A percentile compares a stretch with the other conserved stretches of the same genome.
Conservation (phyloP, 306 rosid genomes). For the Adenanthera pavonina region DNA sequence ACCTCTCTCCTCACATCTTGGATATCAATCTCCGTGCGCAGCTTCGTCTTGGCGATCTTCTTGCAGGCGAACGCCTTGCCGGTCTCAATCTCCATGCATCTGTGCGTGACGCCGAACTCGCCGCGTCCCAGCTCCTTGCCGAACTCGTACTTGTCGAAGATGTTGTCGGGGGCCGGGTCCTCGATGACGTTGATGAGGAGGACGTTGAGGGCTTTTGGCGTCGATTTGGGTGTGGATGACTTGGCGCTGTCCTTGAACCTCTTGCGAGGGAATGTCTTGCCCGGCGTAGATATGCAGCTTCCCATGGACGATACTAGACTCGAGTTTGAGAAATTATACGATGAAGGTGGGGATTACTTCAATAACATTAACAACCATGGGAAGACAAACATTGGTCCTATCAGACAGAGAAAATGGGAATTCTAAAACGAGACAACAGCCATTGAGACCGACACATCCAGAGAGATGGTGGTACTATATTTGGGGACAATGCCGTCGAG, state of each 20-base stretch:
- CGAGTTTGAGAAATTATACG: not conserved
- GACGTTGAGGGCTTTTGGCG: slow-evolving; percentile 31
- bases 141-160: slow-evolving; percentile 55
- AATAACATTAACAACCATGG: slow-evolving; percentile 70
- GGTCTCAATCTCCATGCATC: slow-evolving; percentile 47
- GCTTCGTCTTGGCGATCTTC: slow-evolving; percentile 75
- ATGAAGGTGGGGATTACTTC: slow-evolving; percentile 7
- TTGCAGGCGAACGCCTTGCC: slow-evolving; percentile 72
- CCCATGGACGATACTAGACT: slow-evolving; percentile 65
- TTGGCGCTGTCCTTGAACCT: slow-evolving; percentile 34
- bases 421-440: slow-evolving; percentile 25
- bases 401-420: slow-evolving; percentile 32
- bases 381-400: slow-evolving; percentile 37
- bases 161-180: slow-evolving; percentile 52
- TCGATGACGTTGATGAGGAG: slow-evolving; percentile 44
- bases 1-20: slow-evolving; percentile 90
- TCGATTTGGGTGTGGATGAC: not conserved
- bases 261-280: slow-evolving; percentile 35
- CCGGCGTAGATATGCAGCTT: slow-evolving; percentile 74
- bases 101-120: slow-evolving; percentile 79
- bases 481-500: slow-evolving; percentile 40
- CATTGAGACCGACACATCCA: not conserved
- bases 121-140: slow-evolving; percentile 88
- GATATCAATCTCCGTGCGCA: slow-evolving; percentile 79
- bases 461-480: slow-evolving; percentile 40